phyloP scores from a whole-genome alignment of 345 rosid species.

The Cardiospermum halicacabum region DNA sequence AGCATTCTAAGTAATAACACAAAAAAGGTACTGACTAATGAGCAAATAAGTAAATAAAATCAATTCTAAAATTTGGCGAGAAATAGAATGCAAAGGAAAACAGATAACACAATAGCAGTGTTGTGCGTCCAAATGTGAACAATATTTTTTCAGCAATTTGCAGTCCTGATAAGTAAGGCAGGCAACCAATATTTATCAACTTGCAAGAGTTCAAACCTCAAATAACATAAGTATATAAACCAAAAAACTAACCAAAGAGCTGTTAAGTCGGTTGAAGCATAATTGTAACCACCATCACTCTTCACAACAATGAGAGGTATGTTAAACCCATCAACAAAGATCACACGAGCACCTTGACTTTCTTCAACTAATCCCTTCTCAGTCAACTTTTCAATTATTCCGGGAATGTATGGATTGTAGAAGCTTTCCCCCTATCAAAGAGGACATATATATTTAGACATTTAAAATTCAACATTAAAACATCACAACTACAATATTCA shows the following conservation, averaged over 20 bases:
- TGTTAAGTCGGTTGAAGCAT: conserved; percentile 90
- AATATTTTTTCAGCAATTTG: neutral
- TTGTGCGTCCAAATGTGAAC: neutral
- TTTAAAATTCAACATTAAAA: neutral
- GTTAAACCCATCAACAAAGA: conserved; percentile 62
- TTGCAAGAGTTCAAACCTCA: neutral
- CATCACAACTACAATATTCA: too few species aligned
- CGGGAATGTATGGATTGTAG: conserved; percentile 73
- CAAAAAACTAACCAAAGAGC: conserved; percentile 71
- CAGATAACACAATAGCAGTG: neutral
- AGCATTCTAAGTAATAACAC: neutral
- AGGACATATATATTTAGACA: neutral
- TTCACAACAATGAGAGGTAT: conserved; percentile 95
- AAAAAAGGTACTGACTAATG: neutral
- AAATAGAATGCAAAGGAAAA: neutral
- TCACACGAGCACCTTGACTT: conserved; percentile 92
- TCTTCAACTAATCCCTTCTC: conserved; percentile 71
- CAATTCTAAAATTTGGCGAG: neutral
- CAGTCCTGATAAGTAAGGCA: too few species aligned
- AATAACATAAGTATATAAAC: neutral
- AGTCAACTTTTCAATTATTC: conserved; percentile 47
- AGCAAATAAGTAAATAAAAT: neutral
- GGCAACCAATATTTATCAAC: neutral
- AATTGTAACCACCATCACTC: conserved; percentile 96
- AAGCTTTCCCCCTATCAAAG: conserved; percentile 91